These are phyloP conservation scores for Gnaphalium uliginosum DNA, from an alignment of 129 eudicot species.

Conservation along the genomic window DNA sequence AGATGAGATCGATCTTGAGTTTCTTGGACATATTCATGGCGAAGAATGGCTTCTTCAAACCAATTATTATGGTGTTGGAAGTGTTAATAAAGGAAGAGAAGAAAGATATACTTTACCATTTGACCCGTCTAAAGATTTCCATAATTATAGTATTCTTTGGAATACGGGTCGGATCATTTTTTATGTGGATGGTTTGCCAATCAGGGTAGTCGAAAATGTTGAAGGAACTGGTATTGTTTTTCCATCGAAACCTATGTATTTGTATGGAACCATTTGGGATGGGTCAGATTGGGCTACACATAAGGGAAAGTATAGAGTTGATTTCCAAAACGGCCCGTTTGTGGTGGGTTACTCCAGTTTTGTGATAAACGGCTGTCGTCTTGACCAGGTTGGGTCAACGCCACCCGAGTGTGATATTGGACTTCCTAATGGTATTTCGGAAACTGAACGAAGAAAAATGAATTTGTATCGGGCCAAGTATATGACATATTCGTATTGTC, in stretches of 20 bases:
- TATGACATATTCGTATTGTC: constrained; percentile 50
- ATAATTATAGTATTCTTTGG: constrained; percentile 41
- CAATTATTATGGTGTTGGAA: constrained; percentile 46
- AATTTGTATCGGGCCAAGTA: constrained; percentile 26
- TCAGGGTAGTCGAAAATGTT: constrained; percentile 29
- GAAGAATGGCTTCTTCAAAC: constrained; percentile 44
- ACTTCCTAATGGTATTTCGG: constrained; percentile 17
- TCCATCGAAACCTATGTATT: constrained; percentile 41
- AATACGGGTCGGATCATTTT: constrained; percentile 25
- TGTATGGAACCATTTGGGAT: constrained; percentile 53
- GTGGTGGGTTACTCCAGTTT: constrained; percentile 29
- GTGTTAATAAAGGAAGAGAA: constrained; percentile 42
- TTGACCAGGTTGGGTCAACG: neutral
- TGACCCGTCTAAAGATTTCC: constrained; percentile 48
- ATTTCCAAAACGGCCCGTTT: constrained; percentile 33
- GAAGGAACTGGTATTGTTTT: constrained; percentile 35
- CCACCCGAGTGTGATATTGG: constrained; percentile 9
- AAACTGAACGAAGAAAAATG: constrained; percentile 29
- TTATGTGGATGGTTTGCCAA: constrained; percentile 39
- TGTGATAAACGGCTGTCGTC: constrained; percentile 32
- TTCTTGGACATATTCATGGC: constrained; percentile 35
- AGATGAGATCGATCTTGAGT: constrained; percentile 51
- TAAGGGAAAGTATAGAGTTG: constrained; percentile 23
- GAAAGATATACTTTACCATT: constrained; percentile 42
- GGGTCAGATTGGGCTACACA: constrained; percentile 51